Evolutionary conservation across 768 basidiomycete species (phyloP), one percentile per base, ranked within the genome.

Genomic region (Chalciporus sphaerocephalus): DNA sequence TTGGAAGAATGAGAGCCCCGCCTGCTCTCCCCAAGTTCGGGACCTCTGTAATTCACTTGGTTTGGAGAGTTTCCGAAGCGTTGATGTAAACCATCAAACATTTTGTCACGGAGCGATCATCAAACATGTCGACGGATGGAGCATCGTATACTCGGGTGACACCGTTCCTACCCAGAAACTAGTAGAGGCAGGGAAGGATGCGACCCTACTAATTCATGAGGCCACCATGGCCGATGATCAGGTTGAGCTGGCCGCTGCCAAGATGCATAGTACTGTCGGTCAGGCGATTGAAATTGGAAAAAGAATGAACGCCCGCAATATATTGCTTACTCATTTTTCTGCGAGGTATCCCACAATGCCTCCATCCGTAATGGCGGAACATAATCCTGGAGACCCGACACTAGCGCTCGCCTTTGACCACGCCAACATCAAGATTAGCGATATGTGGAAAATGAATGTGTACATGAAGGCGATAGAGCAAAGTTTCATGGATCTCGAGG

Each of bases 291-390:
- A 78, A 20, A 73, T 92, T 12, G 94, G 85, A 5, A 72, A 71
- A 58, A 72, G 73, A 49, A 95, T 95, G 93, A 73, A 78, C 9
- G 92, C 92, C 1, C 69, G 81, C 42, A 83, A 91, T 51, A 74
- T 91, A 33, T 78, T 97, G n/a, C 76, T 98, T 17, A 98, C 92
- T 0, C 94, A 97, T 63, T 97, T 97, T 68, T 96, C 93, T 9
- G 89, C 89, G 32, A 83, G 93, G 22, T 94, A 95, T 65, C 92
- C 94, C 15, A 92, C 88, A 55, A 72, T 94, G 60, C 91, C 91
- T 3, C 68, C 75, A 4, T 65, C 73, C 10, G 59, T 68, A 12
- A 51, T 47, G 28, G 60, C 38, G 40, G 42, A 49, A 47, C 49
- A 20, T 30, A 44, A 36, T 42, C 43, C 44, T 32, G 60, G 46